Evolutionary conservation across 2,329 filamentous ascomycete genomes (phyloP).

Genomic region (Arthrobotrys musiformis): DNA sequence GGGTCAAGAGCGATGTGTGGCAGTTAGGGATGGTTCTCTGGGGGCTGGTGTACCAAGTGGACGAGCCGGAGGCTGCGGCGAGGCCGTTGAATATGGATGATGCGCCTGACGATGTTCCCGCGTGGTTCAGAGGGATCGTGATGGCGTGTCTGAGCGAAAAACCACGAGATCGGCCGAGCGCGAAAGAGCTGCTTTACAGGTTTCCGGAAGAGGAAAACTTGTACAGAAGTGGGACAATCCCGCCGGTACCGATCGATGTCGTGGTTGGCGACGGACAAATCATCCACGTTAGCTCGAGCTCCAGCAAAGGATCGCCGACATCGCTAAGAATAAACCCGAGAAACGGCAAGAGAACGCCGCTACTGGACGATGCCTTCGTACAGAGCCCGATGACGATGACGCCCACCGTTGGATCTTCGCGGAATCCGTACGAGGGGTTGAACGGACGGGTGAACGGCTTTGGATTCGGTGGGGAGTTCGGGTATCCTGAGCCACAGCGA

Average conservation of each 20-base stretch:
- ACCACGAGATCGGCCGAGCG: conserved; percentile 78
- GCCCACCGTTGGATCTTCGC: conserved; percentile 9
- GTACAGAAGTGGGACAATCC: neutral
- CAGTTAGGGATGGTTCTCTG: conserved; percentile 98
- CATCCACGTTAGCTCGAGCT: conserved; percentile 40
- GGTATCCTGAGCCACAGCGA: conserved; percentile 7
- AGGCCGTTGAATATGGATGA: conserved; percentile 73
- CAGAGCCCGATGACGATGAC: conserved; percentile 48
- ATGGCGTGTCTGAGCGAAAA: conserved; percentile 79
- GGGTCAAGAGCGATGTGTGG: conserved; percentile 95
- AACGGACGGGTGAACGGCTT: conserved; percentile 42
- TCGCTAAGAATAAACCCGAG: conserved; percentile 48
- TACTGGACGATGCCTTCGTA: conserved; percentile 37
- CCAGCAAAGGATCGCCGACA: conserved; percentile 49
- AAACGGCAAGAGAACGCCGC: conserved; percentile 26
- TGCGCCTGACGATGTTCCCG: conserved; percentile 73
- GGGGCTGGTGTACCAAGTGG: conserved; percentile 85
- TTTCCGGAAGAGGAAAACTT: conserved; percentile 69
- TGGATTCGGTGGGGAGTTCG: conserved; percentile 27
- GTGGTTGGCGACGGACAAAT: conserved; percentile 37
- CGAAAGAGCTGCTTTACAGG: conserved; percentile 74
- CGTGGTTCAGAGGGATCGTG: conserved; percentile 81
- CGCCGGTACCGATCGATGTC: conserved; percentile 44
- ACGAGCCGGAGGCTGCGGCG: conserved; percentile 84
- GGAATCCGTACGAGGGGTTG: conserved; percentile 31